These are phyloP conservation scores for Isochrysis galbana DNA, from an alignment of 78 protist genomes.

Conservation along the genomic window DNA sequence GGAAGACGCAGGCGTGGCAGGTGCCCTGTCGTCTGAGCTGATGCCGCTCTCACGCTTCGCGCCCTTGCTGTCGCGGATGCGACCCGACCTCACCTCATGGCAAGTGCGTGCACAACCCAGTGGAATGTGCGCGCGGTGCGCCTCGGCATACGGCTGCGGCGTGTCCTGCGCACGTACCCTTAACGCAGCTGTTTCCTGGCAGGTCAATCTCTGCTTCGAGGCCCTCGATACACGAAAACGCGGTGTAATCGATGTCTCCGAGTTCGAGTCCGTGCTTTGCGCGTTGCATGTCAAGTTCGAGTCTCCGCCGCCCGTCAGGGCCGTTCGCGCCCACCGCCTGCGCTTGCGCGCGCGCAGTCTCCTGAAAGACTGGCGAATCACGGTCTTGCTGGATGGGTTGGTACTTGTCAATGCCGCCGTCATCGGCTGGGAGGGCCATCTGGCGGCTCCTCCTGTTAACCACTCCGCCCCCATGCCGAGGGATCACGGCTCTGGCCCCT, in stretches of 20 bases:
- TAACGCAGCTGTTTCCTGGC: no score
- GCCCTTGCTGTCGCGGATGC: neutral
- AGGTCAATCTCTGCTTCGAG: neutral
- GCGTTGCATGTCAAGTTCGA: neutral
- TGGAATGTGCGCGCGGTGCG: no score
- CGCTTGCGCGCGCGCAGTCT: neutral
- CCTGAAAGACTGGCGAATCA: neutral
- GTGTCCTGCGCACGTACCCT: no score
- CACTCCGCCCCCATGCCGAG: no score
- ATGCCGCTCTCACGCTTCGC: neutral
- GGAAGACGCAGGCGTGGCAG: neutral
- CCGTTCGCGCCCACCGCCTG: neutral
- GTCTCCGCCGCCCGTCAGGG: neutral
- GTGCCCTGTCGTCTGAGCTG: neutral
- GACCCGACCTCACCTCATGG: neutral
- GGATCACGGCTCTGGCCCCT: no score
- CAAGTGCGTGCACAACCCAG: no score
- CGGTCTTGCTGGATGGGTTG: neutral
- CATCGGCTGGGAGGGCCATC: neutral
- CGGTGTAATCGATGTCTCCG: neutral
- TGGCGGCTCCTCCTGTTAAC: neutral
- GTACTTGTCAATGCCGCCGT: neutral
- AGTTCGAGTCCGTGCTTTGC: neutral
- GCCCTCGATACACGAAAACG: neutral
- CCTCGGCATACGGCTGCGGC: no score